Evolutionary conservation across 768 basidiomycete genomes (phyloP).

Genomic region (Cystobasidium tubakii): DNA sequence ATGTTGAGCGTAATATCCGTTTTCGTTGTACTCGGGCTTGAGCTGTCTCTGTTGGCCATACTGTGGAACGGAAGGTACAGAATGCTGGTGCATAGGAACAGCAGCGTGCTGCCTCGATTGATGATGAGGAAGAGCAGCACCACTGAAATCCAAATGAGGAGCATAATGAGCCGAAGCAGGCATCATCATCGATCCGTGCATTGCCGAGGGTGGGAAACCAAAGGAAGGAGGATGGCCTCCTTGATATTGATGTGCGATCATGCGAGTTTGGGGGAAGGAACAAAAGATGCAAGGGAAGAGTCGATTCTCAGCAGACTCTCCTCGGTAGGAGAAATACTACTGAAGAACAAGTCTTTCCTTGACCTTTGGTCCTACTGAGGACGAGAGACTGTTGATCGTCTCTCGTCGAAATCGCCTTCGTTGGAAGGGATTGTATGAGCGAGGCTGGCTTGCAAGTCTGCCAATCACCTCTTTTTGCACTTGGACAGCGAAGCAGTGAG

Average conservation of each 20-base stretch:
- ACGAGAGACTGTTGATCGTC: no score
- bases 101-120: no score
- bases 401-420: no score
- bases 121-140: no score
- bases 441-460: no score
- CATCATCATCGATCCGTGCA: background rate
- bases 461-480: no score
- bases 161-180: background rate
- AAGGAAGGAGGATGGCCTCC: slow-evolving; percentile 1
- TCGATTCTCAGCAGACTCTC: no score
- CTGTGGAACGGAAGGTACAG: background rate
- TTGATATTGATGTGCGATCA: background rate
- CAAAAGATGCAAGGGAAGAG: background rate
- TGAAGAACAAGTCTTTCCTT: no score
- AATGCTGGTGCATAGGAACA: background rate
- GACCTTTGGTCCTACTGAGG: no score
- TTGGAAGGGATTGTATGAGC: no score
- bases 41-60: background rate
- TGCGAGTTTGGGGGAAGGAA: background rate
- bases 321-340: no score
- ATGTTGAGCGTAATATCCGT: background rate
- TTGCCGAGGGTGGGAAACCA: background rate
- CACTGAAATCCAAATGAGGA: background rate
- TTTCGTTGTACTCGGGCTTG: background rate
- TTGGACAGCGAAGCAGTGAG: no score